Conservation (phyloP, 805 yeast genomes). For the Wickerhamiella kurtzmanii region DNA sequence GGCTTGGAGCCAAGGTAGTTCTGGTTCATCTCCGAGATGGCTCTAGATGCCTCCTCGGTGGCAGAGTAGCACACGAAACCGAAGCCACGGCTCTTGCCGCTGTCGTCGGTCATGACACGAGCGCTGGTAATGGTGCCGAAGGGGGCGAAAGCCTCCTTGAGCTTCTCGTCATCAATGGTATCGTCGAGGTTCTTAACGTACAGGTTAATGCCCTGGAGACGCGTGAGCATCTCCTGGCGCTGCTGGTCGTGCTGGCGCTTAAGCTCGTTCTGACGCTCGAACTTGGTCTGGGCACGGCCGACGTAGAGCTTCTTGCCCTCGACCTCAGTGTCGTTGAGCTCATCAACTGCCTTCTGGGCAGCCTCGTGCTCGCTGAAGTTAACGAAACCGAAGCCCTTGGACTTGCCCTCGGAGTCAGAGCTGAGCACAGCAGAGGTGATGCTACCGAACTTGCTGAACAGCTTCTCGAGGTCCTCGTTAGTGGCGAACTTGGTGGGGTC, state of each 20-base stretch:
- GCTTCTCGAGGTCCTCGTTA: constrained; percentile 42
- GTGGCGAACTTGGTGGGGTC: constrained; percentile 43
- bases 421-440: constrained; percentile 76
- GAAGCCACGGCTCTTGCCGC: constrained; percentile 93
- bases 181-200: constrained; percentile 96
- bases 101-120: constrained; percentile 88
- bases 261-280: constrained; percentile 92
- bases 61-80: constrained; percentile 96
- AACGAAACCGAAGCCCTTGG: constrained; percentile 92
- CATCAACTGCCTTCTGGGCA: constrained; percentile 86
- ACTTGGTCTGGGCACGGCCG: constrained; percentile 98
- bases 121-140: constrained; percentile 93
- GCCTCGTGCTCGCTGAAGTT: constrained; percentile 78
- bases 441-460: constrained; percentile 62
- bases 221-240: constrained; percentile 78
- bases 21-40: constrained; percentile 96
- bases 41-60: constrained; percentile 98
- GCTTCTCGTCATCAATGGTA: constrained; percentile 76
- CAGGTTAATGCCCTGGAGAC: constrained; percentile 95
- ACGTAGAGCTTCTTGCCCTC: constrained; percentile 74
- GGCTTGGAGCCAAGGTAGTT: constrained; percentile 92
- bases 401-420: constrained; percentile 71
- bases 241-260: constrained; percentile 87
- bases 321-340: constrained; percentile 73
- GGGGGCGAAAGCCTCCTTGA: constrained; percentile 83